phyloP scores from a whole-genome alignment of 1,284 basidiomycete species.

The Golubevia pallescens region DNA sequence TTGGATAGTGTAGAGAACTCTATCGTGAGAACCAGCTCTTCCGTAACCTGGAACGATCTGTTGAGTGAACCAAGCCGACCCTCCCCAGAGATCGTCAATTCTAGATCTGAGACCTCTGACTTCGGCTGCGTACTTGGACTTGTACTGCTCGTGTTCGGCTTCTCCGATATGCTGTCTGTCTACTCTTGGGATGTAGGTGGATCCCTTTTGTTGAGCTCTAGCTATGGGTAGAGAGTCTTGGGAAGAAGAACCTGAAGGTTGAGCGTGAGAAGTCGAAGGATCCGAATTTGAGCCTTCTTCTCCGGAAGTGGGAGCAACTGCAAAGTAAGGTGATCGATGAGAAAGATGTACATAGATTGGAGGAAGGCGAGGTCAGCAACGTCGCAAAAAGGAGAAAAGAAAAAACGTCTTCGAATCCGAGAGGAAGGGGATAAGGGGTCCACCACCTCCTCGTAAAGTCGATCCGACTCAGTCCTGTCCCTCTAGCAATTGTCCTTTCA shows the following conservation, averaged over 20 bases:
- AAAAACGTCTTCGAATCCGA: too few species aligned
- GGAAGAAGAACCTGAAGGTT: neutral
- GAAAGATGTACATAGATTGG: too few species aligned
- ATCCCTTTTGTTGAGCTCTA: neutral
- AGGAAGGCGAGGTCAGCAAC: too few species aligned
- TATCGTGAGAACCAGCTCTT: neutral
- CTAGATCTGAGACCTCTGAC: neutral
- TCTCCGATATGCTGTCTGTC: neutral
- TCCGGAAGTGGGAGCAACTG: too few species aligned
- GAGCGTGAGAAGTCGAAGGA: too few species aligned
- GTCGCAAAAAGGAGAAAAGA: too few species aligned
- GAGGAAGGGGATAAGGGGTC: too few species aligned
- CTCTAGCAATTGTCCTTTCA: too few species aligned
- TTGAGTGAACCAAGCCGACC: neutral
- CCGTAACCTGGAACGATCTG: neutral
- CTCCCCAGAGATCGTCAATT: neutral
- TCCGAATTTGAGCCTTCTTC: too few species aligned
- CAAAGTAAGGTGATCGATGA: too few species aligned
- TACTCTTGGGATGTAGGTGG: neutral
- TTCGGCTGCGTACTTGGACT: neutral
- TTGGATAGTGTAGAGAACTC: neutral
- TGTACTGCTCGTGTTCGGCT: neutral
- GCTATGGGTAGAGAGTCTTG: neutral
- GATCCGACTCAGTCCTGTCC: too few species aligned
- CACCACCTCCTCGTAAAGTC: too few species aligned